phyloP scores from a whole-genome alignment of 1,284 basidiomycete species.

The Trametes polyzona region DNA sequence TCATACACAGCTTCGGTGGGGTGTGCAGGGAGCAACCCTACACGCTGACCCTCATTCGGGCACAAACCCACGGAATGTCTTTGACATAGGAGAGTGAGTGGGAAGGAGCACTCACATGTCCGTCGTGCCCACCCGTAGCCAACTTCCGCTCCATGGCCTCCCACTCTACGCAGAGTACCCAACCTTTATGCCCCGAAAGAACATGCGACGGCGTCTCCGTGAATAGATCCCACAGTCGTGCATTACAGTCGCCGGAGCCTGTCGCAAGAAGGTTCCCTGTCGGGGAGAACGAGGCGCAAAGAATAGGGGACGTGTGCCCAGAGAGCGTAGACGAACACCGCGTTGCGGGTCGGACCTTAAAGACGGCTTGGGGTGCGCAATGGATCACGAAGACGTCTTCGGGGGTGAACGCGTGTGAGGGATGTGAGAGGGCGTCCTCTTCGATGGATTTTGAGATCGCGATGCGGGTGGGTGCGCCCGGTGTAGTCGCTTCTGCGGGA shows the following conservation, averaged over 20 bases:
- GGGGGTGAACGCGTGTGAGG: conserved; percentile 72
- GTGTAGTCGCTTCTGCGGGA: conserved; percentile 54
- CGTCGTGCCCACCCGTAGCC: conserved; percentile 92
- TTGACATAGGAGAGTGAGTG: too few relatives aligned
- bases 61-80: neutral
- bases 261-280: conserved; percentile 92
- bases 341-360: conserved; percentile 91
- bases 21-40: too few relatives aligned
- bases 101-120: conserved; percentile 60
- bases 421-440: conserved; percentile 75
- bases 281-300: conserved; percentile 95
- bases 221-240: conserved; percentile 92
- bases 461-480: conserved; percentile 74
- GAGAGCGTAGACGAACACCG: conserved; percentile 92
- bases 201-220: conserved; percentile 93
- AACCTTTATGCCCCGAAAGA: conserved; percentile 88
- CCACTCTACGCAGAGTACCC: conserved; percentile 98
- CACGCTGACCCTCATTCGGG: neutral
- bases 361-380: conserved; percentile 95
- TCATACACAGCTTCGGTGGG: too few relatives aligned
- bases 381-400: conserved; percentile 89
- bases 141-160: conserved; percentile 89
- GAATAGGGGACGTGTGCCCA: conserved; percentile 91
- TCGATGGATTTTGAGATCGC: conserved; percentile 82
- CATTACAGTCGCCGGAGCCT: conserved; percentile 93